Percentiles rank a stretch among this genome's conserved stretches.
phyloP scores from a whole-genome alignment of 345 rosid genomes.

The Mallotus nudiflorus region DNA sequence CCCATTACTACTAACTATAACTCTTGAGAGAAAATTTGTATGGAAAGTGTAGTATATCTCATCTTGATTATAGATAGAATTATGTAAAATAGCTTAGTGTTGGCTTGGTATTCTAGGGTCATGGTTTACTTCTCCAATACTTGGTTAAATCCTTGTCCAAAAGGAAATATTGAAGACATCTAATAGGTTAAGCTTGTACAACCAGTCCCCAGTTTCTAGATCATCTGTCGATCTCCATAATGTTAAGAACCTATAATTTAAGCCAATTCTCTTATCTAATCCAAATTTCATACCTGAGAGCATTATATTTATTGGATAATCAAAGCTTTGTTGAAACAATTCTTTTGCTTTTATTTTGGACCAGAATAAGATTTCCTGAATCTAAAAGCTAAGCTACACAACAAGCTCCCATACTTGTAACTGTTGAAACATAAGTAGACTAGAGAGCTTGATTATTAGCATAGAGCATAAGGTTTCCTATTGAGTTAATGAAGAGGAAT shows the following conservation, averaged over 20 bases:
- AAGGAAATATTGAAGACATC: neutral
- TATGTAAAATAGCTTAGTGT: neutral
- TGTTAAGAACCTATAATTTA: too few species aligned
- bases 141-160: neutral
- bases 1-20: neutral
- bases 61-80: neutral
- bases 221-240: neutral
- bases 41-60: neutral
- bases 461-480: slow-evolving; percentile 1
- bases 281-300: too few species aligned
- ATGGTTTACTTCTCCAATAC: slow-evolving; percentile 12
- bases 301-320: too few species aligned
- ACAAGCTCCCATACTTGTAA: neutral
- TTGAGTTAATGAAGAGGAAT: neutral
- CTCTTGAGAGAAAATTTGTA: neutral
- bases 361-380: too few species aligned
- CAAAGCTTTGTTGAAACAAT: too few species aligned
- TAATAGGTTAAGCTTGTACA: neutral
- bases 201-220: slow-evolving; percentile 2
- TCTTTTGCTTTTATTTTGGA: too few species aligned
- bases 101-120: neutral
- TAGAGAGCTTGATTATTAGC: neutral
- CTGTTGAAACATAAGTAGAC: neutral
- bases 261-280: too few species aligned
- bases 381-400: neutral